Evolutionary conservation across 2,329 filamentous ascomycete species (phyloP).

Genomic region (Colletotrichum liriopes): DNA sequence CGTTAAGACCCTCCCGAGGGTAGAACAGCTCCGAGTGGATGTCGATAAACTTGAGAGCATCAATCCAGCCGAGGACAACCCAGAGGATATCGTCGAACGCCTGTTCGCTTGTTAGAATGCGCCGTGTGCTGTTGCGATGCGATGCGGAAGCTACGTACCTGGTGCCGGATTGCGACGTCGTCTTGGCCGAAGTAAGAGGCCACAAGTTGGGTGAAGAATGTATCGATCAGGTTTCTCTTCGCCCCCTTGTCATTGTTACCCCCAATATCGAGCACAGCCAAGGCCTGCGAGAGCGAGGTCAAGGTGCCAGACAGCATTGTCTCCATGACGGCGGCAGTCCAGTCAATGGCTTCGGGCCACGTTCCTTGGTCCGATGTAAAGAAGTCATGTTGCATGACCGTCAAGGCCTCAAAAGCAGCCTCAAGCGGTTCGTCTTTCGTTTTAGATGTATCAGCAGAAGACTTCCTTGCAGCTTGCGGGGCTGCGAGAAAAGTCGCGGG

Average conservation of each 20-base stretch:
- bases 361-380: conserved; percentile 84
- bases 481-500: conserved; percentile 31
- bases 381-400: conserved; percentile 83
- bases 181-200: conserved; percentile 92
- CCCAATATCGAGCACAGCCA: conserved; percentile 56
- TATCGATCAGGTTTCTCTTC: conserved; percentile 85
- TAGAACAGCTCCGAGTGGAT: conserved; percentile 79
- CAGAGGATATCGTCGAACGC: conserved; percentile 96
- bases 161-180: conserved; percentile 77
- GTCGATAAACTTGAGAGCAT: conserved; percentile 82
- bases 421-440: conserved; percentile 54
- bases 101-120: conserved; percentile 56
- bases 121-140: neutral
- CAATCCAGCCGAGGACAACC: conserved; percentile 94
- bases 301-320: conserved; percentile 85
- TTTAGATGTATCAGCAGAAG: conserved; percentile 8
- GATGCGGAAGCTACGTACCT: conserved; percentile 52
- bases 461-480: neutral
- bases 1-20: conserved; percentile 47
- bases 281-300: conserved; percentile 77
- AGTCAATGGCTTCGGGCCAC: conserved; percentile 92
- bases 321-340: conserved; percentile 89
- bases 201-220: conserved; percentile 83
- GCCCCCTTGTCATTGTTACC: conserved; percentile 61
- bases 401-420: conserved; percentile 75